phyloP scores from a whole-genome alignment of 768 basidiomycete species.

The Mrakia blollopis region DNA sequence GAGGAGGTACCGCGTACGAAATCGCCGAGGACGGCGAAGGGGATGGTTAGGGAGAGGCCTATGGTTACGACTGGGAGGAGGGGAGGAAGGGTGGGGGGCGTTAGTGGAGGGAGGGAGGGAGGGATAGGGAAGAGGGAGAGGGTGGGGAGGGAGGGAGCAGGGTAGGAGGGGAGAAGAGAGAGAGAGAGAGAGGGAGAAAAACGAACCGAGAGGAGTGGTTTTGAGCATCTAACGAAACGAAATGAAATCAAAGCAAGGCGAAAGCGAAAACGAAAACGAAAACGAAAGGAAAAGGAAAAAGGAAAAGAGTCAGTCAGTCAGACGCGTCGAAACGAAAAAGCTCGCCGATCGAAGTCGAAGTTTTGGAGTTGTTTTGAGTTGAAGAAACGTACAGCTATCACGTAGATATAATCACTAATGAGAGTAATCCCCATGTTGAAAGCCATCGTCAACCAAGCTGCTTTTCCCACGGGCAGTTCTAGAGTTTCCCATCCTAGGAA shows the following conservation, averaged over 20 bases:
- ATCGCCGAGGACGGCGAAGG: conserved; percentile 81
- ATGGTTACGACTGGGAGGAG: conserved; percentile 74
- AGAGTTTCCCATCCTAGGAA: conserved; percentile 66
- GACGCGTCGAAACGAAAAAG: not conserved
- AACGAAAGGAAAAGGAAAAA: no score
- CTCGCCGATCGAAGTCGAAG: not conserved
- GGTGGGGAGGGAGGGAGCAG: conserved; percentile 51
- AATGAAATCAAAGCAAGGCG: not conserved
- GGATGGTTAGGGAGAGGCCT: conserved; percentile 84
- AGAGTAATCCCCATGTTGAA: conserved; percentile 53
- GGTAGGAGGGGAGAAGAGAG: not conserved
- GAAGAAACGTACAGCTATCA: conserved; percentile 35
- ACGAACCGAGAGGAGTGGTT: conserved; percentile 18
- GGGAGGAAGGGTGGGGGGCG: conserved; percentile 46
- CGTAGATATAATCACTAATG: conserved; percentile 61
- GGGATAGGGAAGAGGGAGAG: not conserved
- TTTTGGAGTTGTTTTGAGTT: no score
- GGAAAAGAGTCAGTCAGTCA: not conserved
- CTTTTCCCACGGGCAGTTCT: conserved; percentile 58
- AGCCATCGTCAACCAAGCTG: conserved; percentile 51
- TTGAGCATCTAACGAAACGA: conserved; percentile 5
- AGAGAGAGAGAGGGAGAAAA: not conserved
- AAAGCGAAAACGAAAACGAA: no score
- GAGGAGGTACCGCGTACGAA: conserved; percentile 56
- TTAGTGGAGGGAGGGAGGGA: not conserved